Evolutionary conservation across 768 basidiomycete genomes (phyloP), one percentile per base, ranked within the genome.

Genomic region (Kondoa subrosea): DNA sequence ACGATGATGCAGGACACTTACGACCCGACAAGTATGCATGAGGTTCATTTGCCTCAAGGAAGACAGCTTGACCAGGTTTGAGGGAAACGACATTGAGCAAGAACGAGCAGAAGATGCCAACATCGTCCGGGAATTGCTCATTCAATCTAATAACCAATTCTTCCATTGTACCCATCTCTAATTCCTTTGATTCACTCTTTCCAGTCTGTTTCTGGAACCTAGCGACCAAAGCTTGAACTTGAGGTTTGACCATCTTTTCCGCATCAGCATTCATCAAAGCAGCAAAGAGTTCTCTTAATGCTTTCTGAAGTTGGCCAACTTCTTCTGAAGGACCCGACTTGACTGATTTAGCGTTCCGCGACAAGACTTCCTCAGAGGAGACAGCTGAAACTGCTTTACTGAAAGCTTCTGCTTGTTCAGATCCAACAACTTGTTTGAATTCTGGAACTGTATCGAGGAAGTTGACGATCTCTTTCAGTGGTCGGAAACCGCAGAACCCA

Each of bases 11-110:
- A 25, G 33, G 1, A 4, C 26, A 75, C 84, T 70, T 73, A 90
- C 92, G 91, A 76, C 95, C 95, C 50, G 83, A 85, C 64, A 97
- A 82, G 76, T 97, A 99, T 0, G 95, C 95, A 72, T 99, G 95
- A 0, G 95, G 95, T 78, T 95, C 91, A 62, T 92, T 89, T 1
- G 95, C 95, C 25, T 89, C 87, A 16, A 99, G 81, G 78, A 92
- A 97, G 65, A 95, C 92, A 0, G 91, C 91, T 74, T 96, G 84
- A 2, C 92, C 92, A 0, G 86, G 83, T 64, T 83, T 76, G 72
- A 97, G 79, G 67, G 81, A 80, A 56, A 96, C 83, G 67, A 90
- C 83, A 78, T 97, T 99, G 66, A 99, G 81, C 73, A 96, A 70
- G 77, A 88, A 93, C 3, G 85, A 82, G 75, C 93, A 96, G 74